Evolutionary conservation across 768 basidiomycete genomes (phyloP), one percentile per base, ranked within the genome.

Genomic region (Tulasnella sp.): DNA sequence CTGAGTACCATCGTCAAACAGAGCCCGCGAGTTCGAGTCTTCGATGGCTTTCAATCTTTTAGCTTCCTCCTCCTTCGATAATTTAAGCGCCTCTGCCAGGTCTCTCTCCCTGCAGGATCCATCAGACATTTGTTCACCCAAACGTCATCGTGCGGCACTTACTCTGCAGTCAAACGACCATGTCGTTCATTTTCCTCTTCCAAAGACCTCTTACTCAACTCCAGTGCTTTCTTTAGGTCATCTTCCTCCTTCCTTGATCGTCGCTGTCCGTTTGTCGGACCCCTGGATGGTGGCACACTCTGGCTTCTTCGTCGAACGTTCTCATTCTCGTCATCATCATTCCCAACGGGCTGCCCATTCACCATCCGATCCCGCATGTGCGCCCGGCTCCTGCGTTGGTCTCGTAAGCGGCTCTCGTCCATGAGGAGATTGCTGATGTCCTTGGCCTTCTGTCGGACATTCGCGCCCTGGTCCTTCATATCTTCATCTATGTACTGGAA

Each of bases 391-490:
- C 83, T 78, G 30, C 96, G 80, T 70, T 94, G 92, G 63, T 88
- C 82, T 10, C 90, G 80, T 49, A 99, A 78, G 8, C 96, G 83
- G 1, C 75, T 72, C 57, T 94, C 84, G 68, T 99, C 96, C 69
- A 80, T 78, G 25, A 99, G 78, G 11, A 98, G 80, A 68, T 92
- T 92, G 34, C 92, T 92, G 70, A 99, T 97, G 65, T 98, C 96
- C 70, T 99, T 98, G 11, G 96, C 96, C 72, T 94, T 92, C 70
- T 93, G 90, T 22, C 91, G 82, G 15, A 93, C 90, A 71, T 98
- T 99, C n/a, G 92, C 92, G 34, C 96, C 96, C 67, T 96, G 92
- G 69, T 99, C 96, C 70, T 96, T 96, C 52, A 85, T 87, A 41
- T 88, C 84, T 66, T 98, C 96, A 71, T 98, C 96, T 59, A 94